Conservation (phyloP, 2,329 filamentous ascomycete genomes). For the Alternaria arbusti region DNA sequence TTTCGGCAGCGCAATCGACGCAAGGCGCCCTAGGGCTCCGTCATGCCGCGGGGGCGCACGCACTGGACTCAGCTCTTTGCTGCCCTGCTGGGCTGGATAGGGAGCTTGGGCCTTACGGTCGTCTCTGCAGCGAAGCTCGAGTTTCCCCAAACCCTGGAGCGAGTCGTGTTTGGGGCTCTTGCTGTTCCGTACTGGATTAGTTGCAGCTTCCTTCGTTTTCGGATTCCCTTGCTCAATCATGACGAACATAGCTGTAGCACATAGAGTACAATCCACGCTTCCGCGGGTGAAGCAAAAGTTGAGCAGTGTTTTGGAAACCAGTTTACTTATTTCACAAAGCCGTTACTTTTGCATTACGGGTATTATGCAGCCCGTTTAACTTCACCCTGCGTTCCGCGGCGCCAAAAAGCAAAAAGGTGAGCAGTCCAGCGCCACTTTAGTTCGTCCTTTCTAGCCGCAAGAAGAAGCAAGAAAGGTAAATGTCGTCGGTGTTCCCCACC, state of each 20-base stretch:
- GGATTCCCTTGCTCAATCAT: neutral
- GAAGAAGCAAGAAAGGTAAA: neutral
- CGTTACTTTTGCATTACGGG: slow-evolving; percentile 1
- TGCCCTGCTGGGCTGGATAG: neutral
- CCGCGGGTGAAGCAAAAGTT: neutral
- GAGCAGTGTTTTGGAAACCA: neutral
- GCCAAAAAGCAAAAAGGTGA: neutral
- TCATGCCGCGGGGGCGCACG: neutral
- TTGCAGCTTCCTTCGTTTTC: neutral
- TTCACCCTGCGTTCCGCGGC: neutral
- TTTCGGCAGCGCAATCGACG: neutral
- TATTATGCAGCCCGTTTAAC: neutral
- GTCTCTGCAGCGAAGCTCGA: neutral
- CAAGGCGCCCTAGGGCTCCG: neutral
- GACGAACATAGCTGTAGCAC: neutral
- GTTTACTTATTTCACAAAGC: neutral
- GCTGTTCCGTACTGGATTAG: neutral
- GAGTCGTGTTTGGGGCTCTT: neutral
- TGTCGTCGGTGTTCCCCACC: neutral
- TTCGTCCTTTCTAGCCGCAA: neutral
- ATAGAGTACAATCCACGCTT: neutral
- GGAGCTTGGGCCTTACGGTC: neutral
- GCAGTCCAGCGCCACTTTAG: neutral
- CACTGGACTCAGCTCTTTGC: neutral
- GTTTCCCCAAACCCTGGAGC: neutral